Percentiles rank a stretch among this genome's conserved stretches.
phyloP scores from a whole-genome alignment of 2,329 filamentous ascomycete species.

The Pseudocercospora vitis region DNA sequence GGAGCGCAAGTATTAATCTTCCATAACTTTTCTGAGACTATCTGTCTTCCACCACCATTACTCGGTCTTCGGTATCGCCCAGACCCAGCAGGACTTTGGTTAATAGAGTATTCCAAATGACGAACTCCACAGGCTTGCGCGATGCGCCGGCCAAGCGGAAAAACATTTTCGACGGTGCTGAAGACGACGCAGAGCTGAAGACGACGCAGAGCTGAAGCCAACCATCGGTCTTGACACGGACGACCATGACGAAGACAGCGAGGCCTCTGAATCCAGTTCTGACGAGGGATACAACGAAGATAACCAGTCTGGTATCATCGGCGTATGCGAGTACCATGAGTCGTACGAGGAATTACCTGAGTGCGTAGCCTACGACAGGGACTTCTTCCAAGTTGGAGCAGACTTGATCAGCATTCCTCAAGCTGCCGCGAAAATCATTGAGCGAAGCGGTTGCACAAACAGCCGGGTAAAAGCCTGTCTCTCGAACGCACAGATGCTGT shows the following conservation, averaged over 20 bases:
- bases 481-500: neutral
- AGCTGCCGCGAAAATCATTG: constrained; percentile 1
- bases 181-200: neutral
- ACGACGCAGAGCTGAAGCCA: neutral
- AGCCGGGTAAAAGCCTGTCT: neutral
- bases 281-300: neutral
- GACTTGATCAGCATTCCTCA: constrained; percentile 8
- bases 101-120: neutral
- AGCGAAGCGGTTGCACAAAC: neutral
- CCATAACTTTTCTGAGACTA: too few species aligned
- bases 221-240: too few species aligned
- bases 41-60: too few species aligned
- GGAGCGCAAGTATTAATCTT: neutral
- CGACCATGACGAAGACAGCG: too few species aligned
- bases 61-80: too few species aligned
- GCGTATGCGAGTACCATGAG: constrained; percentile 1
- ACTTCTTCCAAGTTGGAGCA: neutral
- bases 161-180: constrained; percentile 1
- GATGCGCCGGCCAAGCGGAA: constrained; percentile 13
- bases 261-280: neutral
- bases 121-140: neutral
- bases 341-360: constrained; percentile 13
- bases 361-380: constrained; percentile 15
- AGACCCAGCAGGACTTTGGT: too few species aligned
- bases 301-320: neutral